Percentiles rank a stretch among this genome's conserved stretches.
Conservation (phyloP, 805 yeast species). For the Starmerella geochares region DNA sequence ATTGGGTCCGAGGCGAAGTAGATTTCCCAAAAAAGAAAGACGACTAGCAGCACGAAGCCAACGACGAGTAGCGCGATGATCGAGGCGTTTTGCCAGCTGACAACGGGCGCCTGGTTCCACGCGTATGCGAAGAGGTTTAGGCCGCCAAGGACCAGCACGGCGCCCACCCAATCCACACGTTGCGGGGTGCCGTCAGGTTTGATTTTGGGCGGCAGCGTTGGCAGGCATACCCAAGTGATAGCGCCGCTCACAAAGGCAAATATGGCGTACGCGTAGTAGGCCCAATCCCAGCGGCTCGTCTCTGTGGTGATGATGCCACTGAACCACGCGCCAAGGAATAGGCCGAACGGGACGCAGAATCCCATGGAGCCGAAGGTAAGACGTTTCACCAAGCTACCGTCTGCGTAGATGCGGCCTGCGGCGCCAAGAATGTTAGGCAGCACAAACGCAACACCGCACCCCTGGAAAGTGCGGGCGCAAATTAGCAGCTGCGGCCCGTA, state of each 20-base stretch:
- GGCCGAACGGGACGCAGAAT: conserved; percentile 55
- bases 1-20: conserved; percentile 37
- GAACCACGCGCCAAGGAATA: conserved; percentile 45
- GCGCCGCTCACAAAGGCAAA: conserved; percentile 8
- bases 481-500: conserved; percentile 25
- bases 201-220: conserved; percentile 8
- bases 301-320: conserved; percentile 23
- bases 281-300: conserved; percentile 24
- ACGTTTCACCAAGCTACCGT: conserved; percentile 35
- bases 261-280: conserved; percentile 40
- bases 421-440: conserved; percentile 55
- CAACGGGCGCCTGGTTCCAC: conserved; percentile 67
- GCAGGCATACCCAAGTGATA: conserved; percentile 13
- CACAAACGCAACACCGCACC: conserved; percentile 51
- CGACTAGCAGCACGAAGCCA: conserved; percentile 37
- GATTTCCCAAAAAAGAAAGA: conserved; percentile 44
- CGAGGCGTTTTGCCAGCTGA: conserved; percentile 55
- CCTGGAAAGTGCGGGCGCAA: conserved; percentile 50
- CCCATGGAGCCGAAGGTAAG: conserved; percentile 50
- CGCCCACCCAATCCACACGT: conserved; percentile 49
- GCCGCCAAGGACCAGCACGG: conserved; percentile 47
- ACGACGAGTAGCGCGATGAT: conserved; percentile 45
- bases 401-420: conserved; percentile 33
- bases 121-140: conserved; percentile 55
- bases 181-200: conserved; percentile 13